Evolutionary conservation across 306 rosid genomes (phyloP), one percentile per base, ranked within the genome.

Genomic region (Phaseolus lunatus): DNA sequence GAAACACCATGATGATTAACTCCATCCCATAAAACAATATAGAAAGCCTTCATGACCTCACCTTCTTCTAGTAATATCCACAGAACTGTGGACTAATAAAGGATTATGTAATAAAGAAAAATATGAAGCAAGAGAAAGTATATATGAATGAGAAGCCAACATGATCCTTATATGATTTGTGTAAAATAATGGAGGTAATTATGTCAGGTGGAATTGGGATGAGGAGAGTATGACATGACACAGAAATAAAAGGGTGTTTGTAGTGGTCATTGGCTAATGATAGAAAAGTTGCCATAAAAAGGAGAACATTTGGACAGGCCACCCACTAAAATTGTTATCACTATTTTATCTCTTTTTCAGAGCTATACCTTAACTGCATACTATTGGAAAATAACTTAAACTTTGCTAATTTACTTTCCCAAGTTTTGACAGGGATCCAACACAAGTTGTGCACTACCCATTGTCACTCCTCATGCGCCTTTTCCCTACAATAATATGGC

Each of bases 201-300:
- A 85, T 82, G 70, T 75, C 75, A 65, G 80, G 86, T 75, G 84
- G 86, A 56, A 75, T 27, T 81, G 78, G 82, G 48, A 41, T 49
- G 82, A 63, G 67, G 22, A 62, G 79, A 84, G 70, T 57, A 58
- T 73, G 83, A 80, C 77, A 73, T 67, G 85, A 84, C 78, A 75
- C 64, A 35, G 70, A 58, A 62, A 76, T 77, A 72, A 71, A 71
- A 80, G 73, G 58, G 76, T 47, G 73, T 72, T 9, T 65, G 79
- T 39, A 72, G 84, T 84, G 82, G 87, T 61, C 72, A 84, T 84
- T 77, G 69, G 82, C 43, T 72, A 83, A 81, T 77, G 81, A 81
- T 73, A 73, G 47, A 67, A 80, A 85, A 68, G 83, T 81, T 85
- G 77, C 85, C 72, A 70, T 47, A 62, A 81, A 85, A 68, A 78